phyloP scores from a whole-genome alignment of 2,329 filamentous ascomycete genomes.

The Hymenoscyphus linearis region DNA sequence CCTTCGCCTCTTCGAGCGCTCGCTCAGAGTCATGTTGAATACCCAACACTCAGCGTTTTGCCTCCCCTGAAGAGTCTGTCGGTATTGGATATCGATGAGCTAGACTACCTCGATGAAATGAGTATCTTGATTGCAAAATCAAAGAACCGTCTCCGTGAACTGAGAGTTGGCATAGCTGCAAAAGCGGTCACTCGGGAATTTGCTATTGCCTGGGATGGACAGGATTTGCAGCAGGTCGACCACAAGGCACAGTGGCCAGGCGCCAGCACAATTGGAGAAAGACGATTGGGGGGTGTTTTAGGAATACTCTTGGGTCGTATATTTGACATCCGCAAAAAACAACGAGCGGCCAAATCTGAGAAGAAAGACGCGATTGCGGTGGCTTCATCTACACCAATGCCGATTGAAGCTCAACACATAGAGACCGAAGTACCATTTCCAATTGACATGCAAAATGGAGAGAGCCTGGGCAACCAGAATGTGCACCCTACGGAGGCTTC shows the following conservation, averaged over 20 bases:
- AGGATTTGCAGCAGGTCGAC: slow-evolving; percentile 58
- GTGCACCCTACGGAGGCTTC: slow-evolving; percentile 12
- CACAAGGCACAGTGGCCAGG: slow-evolving; percentile 51
- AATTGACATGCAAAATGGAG: slow-evolving; percentile 13
- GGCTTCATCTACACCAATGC: slow-evolving; percentile 14
- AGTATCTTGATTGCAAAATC: slow-evolving; percentile 70
- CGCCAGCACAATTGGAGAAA: slow-evolving; percentile 52
- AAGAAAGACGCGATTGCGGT: slow-evolving; percentile 19
- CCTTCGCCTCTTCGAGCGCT: slow-evolving; percentile 35
- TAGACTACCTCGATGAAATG: slow-evolving; percentile 81
- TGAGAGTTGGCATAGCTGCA: slow-evolving; percentile 66
- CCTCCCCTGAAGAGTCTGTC: slow-evolving; percentile 69
- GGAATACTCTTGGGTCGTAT: slow-evolving; percentile 64
- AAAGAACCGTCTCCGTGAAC: slow-evolving; percentile 58
- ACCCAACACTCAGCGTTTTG: slow-evolving; percentile 73
- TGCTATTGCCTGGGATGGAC: slow-evolving; percentile 57
- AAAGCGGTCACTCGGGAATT: slow-evolving; percentile 45
- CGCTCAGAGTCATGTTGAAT: slow-evolving; percentile 59
- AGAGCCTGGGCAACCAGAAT: slow-evolving; percentile 14
- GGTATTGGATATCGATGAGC: slow-evolving; percentile 75
- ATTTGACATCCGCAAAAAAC: slow-evolving; percentile 49
- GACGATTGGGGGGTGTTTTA: slow-evolving; percentile 61
- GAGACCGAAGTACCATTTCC: slow-evolving; percentile 11
- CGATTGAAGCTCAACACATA: slow-evolving; percentile 9
- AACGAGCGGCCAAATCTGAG: slow-evolving; percentile 20